These are phyloP conservation scores for Saccharum spontaneum DNA, from an alignment of 176 grass and related monocot genomes.

Conservation along the genomic window DNA sequence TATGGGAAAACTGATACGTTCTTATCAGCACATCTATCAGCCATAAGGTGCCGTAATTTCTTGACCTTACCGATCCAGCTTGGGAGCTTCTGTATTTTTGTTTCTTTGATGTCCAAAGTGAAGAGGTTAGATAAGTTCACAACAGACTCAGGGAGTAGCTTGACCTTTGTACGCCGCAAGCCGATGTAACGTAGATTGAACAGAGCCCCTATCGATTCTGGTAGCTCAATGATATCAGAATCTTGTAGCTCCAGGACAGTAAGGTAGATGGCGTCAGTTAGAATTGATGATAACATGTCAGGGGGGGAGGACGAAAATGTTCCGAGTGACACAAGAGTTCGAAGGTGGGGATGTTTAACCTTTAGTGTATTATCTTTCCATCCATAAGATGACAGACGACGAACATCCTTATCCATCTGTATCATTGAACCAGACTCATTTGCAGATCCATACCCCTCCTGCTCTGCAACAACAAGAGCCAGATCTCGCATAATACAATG, in stretches of 20 bases:
- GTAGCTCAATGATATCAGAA: too few relatives aligned
- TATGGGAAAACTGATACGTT: not conserved
- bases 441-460: too few relatives aligned
- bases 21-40: constrained; percentile 20
- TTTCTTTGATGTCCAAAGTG: constrained; percentile 28
- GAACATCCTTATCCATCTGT: not conserved
- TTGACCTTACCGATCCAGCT: constrained; percentile 13
- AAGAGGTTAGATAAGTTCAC: constrained; percentile 18
- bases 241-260: constrained; percentile 21
- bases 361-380: not conserved
- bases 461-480: too few relatives aligned
- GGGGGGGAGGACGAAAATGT: not conserved
- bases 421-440: too few relatives aligned
- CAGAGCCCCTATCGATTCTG: too few relatives aligned
- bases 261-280: constrained; percentile 2
- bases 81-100: not conserved
- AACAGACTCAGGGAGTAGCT: not conserved
- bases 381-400: not conserved
- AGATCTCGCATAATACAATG: too few relatives aligned
- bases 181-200: not conserved
- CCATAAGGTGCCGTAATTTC: constrained; percentile 23
- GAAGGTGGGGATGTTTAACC: constrained; percentile 15
- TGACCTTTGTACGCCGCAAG: constrained; percentile 29
- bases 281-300: not conserved
- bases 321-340: not conserved